Base-by-base conservation (phyloP, 2,329 filamentous ascomycete species). In the Lomentospora prolificans region DNA sequence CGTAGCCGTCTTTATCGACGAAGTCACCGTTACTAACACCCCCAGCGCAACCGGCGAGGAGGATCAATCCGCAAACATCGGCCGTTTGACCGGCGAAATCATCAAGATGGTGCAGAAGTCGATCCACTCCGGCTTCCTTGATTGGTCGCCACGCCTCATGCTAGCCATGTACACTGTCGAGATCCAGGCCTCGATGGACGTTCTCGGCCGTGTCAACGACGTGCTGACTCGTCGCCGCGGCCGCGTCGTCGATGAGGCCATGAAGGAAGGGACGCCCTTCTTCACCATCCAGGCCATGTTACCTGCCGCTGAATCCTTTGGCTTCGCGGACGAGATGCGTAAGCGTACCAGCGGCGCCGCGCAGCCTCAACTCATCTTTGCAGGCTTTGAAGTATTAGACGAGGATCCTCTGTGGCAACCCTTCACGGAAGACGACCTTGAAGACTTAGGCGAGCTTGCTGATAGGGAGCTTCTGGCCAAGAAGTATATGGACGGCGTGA, bases 321-420 rank as follows among this genome's bases (percentile, higher is more conserved):
- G 94, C 1, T 99, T 99, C 73, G 83, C 84, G 3, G 94, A 97
- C 66, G 94, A 99, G 71, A 97, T 99, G 73, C 84, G 94, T 57
- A 97, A 97, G 73, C 82, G 91, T 5, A 96, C 90, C 1, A 90
- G 86, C 5, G 94, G 94, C 3, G 89, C 88, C 3, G 94, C 94
- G 1, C 87, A 89, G 64, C 94, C 94, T 52, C 94, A 97, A 75
- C 78, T 99, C 36, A 86, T 95, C 59, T 99, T 97, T 67, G 82
- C 89, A 6, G 94, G 94, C 1, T 99, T 91, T 66, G 90, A 96
- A 70, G 81, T 95, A 62, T 76, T 97, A 2, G 90, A 97, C 67
- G 87, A 96, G 71, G 94, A 99, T 74, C 94, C 94, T 0, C 95
- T 95, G 74, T 99, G 94, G 94, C 90, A 95, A 50, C 94, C 94